Conservation (phyloP, 2,329 filamentous ascomycete genomes). For the Microdochium paspali region DNA sequence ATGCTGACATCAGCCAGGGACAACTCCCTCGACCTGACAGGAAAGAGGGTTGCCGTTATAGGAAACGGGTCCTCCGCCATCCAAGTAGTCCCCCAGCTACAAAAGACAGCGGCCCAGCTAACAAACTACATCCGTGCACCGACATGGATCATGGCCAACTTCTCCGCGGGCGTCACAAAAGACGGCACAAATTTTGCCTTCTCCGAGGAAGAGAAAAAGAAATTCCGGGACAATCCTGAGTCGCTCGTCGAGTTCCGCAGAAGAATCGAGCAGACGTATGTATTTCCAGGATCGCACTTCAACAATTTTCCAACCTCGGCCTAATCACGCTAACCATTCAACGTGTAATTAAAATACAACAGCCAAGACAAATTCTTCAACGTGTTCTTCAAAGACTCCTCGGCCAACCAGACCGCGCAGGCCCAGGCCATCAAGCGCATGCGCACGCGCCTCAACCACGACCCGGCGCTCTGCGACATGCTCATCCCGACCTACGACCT, state of each 20-base stretch:
- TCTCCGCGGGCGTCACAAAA: conserved; percentile 44
- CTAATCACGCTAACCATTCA: neutral
- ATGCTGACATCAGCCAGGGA: conserved; percentile 18
- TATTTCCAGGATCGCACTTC: neutral
- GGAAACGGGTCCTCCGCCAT: conserved; percentile 56
- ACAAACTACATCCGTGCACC: conserved; percentile 57
- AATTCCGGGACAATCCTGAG: neutral
- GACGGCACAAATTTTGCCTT: no score
- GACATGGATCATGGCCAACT: conserved; percentile 60
- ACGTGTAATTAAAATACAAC: neutral
- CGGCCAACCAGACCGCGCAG: neutral
- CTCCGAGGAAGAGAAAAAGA: neutral
- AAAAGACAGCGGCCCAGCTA: conserved; percentile 36
- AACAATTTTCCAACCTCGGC: neutral
- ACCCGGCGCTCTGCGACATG: neutral
- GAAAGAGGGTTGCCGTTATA: conserved; percentile 47
- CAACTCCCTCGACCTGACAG: conserved; percentile 32
- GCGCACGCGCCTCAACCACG: neutral
- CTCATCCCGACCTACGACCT: conserved; percentile 2
- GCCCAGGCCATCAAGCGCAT: neutral
- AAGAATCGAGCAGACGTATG: neutral
- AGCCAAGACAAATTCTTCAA: no score
- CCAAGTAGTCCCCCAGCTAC: conserved; percentile 44
- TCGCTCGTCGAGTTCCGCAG: neutral
- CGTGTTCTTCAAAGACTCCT: neutral